Evolutionary conservation across 2,329 filamentous ascomycete genomes (phyloP), one percentile per base, ranked within the genome.

Genomic region (Monascus ruber): DNA sequence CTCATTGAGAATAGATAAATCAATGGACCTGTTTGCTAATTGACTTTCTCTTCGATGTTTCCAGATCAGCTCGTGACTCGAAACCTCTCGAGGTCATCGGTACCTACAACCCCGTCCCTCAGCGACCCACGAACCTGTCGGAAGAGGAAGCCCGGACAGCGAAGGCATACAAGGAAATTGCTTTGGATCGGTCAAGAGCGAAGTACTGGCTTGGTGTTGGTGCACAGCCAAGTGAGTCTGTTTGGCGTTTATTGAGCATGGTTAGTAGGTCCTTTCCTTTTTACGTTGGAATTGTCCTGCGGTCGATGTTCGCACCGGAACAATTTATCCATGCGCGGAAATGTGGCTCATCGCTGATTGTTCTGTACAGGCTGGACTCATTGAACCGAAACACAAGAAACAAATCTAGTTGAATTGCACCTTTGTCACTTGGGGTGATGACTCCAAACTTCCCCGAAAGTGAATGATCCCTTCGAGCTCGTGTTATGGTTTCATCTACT

Each of bases 181-280:
- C 85, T 55, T 73, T 98, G 9, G 91, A 98, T 63, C 69, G 76
- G 5, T 70, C 77, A 48, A 73, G 91, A 43, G 84, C 89, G 41
- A 81, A 83, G 63, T 98, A 98, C 69, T 98, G 91, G 91, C 73
- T 98, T 29, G 91, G 91, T 59, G 89, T 96, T 3, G 91, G 91
- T 1, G 91, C 91, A 40, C 91, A 98, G 67, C 91, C 91, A 6
- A 88, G 83, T 46, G 85, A 95, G 50, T 80, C 85, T 3, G 85
- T 83, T 29, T 94, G 88, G 88, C 74, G 85, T 58, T 63, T 96
- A 53, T 68, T 98, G 51, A 76, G 76, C 40, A 82, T 94, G 85
- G 85, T 88, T 58, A 46, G 69, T 54, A 34, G 26, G 24, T 31
- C 29, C 24, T 25, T 34, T 3, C 17, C 17, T 17, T 17, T 17